A percentile compares a stretch with the other conserved stretches of the same genome.
Conservation (phyloP, 768 basidiomycete genomes). For the Pholiota microspora region DNA sequence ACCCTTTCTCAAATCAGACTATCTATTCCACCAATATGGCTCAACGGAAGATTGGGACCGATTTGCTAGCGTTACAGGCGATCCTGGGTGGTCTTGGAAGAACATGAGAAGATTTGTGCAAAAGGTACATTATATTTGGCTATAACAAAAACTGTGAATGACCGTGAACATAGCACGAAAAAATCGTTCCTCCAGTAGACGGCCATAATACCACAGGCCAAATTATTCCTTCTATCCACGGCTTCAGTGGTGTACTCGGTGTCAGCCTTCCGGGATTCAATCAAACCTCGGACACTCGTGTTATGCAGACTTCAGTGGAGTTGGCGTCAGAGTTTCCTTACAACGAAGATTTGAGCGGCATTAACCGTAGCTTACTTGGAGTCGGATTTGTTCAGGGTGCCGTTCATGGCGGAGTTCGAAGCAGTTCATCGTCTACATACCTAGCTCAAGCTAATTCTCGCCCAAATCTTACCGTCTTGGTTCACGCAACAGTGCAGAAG, state of each 20-base stretch:
- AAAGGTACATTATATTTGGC: conserved; percentile 15
- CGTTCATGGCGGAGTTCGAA: conserved; percentile 12
- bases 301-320: conserved; percentile 24
- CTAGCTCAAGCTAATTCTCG: conserved; percentile 4
- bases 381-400: conserved; percentile 12
- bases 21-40: conserved; percentile 28
- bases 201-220: conserved; percentile 28
- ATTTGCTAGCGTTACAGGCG: conserved; percentile 43
- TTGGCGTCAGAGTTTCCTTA: conserved; percentile 29
- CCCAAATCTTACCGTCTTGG: conserved; percentile 11
- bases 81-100: conserved; percentile 41
- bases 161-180: conserved; percentile 26
- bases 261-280: conserved; percentile 24
- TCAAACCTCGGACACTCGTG: conserved; percentile 21
- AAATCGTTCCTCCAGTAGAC: conserved; percentile 25
- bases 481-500: conserved; percentile 14
- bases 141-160: not conserved
- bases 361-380: conserved; percentile 9
- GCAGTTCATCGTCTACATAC: conserved; percentile 13
- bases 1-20: too few relatives aligned
- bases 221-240: conserved; percentile 28
- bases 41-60: conserved; percentile 48
- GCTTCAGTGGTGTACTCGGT: conserved; percentile 20
- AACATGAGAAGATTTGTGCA: conserved; percentile 22
- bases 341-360: conserved; percentile 21